Evolutionary conservation across 768 basidiomycete species (phyloP), one percentile per base, ranked within the genome.

Genomic region (Suillus weaverae): DNA sequence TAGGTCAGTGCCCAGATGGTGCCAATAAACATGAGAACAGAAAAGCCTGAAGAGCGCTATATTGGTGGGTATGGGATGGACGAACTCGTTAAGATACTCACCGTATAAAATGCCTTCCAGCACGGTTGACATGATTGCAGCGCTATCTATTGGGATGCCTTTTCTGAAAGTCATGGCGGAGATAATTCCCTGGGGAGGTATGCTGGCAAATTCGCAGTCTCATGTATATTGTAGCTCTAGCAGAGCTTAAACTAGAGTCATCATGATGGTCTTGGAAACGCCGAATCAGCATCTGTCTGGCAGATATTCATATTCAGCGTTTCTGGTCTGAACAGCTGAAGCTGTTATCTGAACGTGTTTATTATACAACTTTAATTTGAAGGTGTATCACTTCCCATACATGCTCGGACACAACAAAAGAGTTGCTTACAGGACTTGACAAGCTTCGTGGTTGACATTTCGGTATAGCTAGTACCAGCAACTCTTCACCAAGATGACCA

Each of bases 21-120:
- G 5, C 64, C 70, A 8, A 63, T 68, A 64, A 76, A 79, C 78
- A 79, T 78, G 56, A 78, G 62, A 36, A 77, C 48, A 10, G 77
- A 79, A 62, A 78, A 76, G 0, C 78, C 78, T 79, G 62, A 14
- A 13, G 22, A 3, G 6, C 11, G 1, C 41, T 18, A 43, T 14
- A 5, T 43, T 43, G 41, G 41, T n/a, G 44, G n/a, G n/a, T 22
- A 5, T 22, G 44, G n/a, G 44, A 10, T 13, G n/a, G 44, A 22
- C 10, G 2, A 22, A 22, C n/a, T 44, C 20, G 9, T 44, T 18
- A 18, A 43, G 41, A 39, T 14, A 43, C 22, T 54, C 18, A 63
- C 62, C 62, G 56, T 72, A 72, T 38, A 72, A 64, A 10, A 73
- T 43, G 48, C 66, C 61, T 54, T 72, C 72, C 38, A 70, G 20